Conservation (phyloP, 1,284 basidiomycete genomes). For the Ganoderma multipileum region DNA sequence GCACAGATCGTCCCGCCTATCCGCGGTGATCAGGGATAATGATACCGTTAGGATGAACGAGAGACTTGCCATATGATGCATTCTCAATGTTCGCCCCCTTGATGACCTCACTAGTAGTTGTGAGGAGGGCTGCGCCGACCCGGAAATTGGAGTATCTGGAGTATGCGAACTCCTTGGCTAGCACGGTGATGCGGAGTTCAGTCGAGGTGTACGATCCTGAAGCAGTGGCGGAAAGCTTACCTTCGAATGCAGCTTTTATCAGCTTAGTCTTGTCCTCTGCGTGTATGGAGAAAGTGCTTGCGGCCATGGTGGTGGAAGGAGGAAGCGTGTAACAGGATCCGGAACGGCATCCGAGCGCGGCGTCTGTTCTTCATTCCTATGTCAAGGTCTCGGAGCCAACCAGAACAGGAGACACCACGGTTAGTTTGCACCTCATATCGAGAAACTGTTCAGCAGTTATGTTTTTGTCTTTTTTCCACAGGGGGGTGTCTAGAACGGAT, state of each 20-base stretch:
- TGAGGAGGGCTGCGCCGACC: constrained; percentile 86
- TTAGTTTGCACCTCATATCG: background rate
- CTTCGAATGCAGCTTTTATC: constrained; percentile 44
- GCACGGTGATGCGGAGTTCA: constrained; percentile 1
- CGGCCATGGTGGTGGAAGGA: constrained; percentile 32
- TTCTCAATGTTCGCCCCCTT: constrained; percentile 92
- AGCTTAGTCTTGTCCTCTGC: constrained; percentile 36
- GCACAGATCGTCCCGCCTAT: constrained; percentile 85
- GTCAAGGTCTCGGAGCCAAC: background rate
- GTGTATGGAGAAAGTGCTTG: constrained; percentile 33
- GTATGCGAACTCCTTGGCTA: constrained; percentile 69
- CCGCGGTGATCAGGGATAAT: background rate
- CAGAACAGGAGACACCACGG: background rate
- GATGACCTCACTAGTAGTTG: constrained; percentile 73
- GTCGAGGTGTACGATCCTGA: background rate
- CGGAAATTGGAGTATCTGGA: constrained; percentile 86
- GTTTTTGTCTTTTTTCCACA: background rate
- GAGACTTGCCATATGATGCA: constrained; percentile 78
- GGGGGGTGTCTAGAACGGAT: background rate
- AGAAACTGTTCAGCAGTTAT: background rate
- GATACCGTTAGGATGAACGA: background rate
- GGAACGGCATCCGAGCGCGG: background rate
- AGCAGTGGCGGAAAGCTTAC: constrained; percentile 21
- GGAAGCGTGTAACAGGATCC: background rate
- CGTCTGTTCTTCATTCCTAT: constrained; percentile 1